Evolutionary conservation across 805 yeast species (phyloP).

Genomic region (Blastobotrys chiropterorum): DNA sequence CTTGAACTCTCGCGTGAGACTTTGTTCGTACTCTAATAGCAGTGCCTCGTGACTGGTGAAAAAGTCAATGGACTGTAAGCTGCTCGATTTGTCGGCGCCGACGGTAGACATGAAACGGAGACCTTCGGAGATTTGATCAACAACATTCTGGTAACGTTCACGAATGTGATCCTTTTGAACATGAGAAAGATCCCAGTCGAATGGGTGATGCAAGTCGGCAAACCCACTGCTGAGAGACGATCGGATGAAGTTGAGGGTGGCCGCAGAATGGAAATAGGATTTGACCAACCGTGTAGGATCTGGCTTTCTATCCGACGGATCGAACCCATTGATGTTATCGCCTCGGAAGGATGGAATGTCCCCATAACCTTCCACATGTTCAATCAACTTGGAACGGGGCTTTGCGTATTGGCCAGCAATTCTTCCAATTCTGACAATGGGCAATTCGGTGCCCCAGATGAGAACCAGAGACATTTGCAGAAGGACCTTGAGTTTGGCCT

Average conservation of each 20-base stretch:
- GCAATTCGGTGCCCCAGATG: slow-evolving; percentile 39
- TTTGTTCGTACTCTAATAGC: slow-evolving; percentile 37
- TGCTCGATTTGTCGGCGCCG: slow-evolving; percentile 31
- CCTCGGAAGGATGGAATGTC: slow-evolving; percentile 39
- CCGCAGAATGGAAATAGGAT: slow-evolving; percentile 41
- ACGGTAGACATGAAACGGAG: slow-evolving; percentile 35
- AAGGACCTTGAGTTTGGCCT: slow-evolving; percentile 36
- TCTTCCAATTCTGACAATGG: slow-evolving; percentile 37
- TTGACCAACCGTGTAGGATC: slow-evolving; percentile 37
- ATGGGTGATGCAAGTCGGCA: slow-evolving; percentile 36
- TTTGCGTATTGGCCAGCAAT: slow-evolving; percentile 42
- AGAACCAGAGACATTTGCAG: slow-evolving; percentile 39
- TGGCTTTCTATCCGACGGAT: slow-evolving; percentile 34
- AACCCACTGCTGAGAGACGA: slow-evolving; percentile 33
- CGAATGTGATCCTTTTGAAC: slow-evolving; percentile 33
- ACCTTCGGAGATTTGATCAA: slow-evolving; percentile 32
- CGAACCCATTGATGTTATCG: slow-evolving; percentile 39
- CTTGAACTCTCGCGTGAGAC: slow-evolving; percentile 30
- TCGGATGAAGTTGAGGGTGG: slow-evolving; percentile 37
- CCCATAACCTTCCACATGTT: slow-evolving; percentile 33
- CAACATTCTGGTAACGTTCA: slow-evolving; percentile 35
- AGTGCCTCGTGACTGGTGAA: slow-evolving; percentile 39
- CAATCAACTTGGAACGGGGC: slow-evolving; percentile 39
- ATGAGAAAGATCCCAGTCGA: slow-evolving; percentile 38
- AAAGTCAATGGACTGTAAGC: slow-evolving; percentile 32